Evolutionary conservation across 129 eudicot species (phyloP), one percentile per base, ranked within the genome.

Genomic region (Artemisia tridentata): DNA sequence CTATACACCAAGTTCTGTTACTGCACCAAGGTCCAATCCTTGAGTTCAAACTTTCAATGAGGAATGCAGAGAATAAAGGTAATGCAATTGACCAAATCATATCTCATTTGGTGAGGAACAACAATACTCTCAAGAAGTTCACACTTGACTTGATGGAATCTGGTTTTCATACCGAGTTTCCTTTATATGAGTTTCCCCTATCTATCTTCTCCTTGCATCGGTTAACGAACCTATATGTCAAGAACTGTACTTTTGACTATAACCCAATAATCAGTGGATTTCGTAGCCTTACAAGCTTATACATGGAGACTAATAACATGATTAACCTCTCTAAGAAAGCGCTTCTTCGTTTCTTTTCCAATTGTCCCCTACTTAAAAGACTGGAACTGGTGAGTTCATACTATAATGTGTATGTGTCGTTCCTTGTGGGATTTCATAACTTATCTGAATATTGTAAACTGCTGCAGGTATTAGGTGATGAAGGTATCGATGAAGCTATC

Each of bases 1-100:
- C 67, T 63, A 63, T 63, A n/a, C 15, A 63, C 11, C 67, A 63
- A 4, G 49, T 63, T 14, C 41, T 63, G 67, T 34, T 63, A 16
- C 13, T 34, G 47, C 67, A 63, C 49, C 67, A n/a, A 5, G 67
- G 67, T n/a, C 67, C 67, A 13, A 63, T 63, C 34, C 12, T 10
- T 6, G 23, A 63, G 67, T 63, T 63, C 67, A 31, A 11, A 13
- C 67, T 63, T 63, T 2, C 12, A 7, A 31, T 63, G 67, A 27
- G 31, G 31, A 4, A 31, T 29, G n/a, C 21, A 63, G 20, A 63
- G 0, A 12, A 34, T 21, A 63, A 19, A 0, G 15, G 20, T 63
- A 19, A 14, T 31, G 65, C 15, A 62, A 15, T 31, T 31, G 67
- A 62, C 15, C 67, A 27, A 7, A 62, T 63, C 34, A 63, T 63